These are phyloP conservation scores for Coemansia sp. DNA, from an alignment of 192 early-diverging fungal genomes.

Conservation along the genomic window DNA sequence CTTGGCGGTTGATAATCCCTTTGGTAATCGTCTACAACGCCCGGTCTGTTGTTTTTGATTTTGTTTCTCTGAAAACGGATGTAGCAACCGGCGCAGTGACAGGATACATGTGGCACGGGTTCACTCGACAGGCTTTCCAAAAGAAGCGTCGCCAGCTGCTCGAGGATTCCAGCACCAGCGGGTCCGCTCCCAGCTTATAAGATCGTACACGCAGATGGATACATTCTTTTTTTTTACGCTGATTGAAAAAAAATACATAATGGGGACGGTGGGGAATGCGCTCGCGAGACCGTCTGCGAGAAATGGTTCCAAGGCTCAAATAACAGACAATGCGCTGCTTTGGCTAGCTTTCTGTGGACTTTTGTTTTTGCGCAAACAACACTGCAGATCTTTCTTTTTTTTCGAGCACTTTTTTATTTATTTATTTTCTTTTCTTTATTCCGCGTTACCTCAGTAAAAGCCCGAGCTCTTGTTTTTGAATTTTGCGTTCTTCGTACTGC, in stretches of 20 bases:
- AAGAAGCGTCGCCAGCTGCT: conserved; percentile 42
- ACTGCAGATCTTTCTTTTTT: neutral
- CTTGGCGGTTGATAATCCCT: neutral
- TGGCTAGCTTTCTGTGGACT: neutral
- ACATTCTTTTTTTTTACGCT: neutral
- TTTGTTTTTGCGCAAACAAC: neutral
- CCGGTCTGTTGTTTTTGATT: neutral
- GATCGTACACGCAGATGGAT: neutral
- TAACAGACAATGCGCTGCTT: neutral
- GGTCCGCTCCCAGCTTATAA: conserved; percentile 21
- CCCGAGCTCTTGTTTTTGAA: neutral
- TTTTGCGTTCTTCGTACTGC: neutral
- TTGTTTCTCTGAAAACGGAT: neutral
- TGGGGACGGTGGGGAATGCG: neutral
- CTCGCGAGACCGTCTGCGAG: neutral
- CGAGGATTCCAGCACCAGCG: conserved; percentile 29
- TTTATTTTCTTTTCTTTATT: neutral
- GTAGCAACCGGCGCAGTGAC: conserved; percentile 48
- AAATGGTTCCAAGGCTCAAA: neutral
- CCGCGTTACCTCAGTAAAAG: neutral
- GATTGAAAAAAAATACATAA: neutral
- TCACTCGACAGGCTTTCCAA: conserved; percentile 51
- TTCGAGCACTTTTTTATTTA: neutral
- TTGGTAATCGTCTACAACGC: neutral
- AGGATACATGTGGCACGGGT: conserved; percentile 54